Evolutionary conservation across 2,329 filamentous ascomycete species (phyloP).

Genomic region (Hypoxylon sp.): DNA sequence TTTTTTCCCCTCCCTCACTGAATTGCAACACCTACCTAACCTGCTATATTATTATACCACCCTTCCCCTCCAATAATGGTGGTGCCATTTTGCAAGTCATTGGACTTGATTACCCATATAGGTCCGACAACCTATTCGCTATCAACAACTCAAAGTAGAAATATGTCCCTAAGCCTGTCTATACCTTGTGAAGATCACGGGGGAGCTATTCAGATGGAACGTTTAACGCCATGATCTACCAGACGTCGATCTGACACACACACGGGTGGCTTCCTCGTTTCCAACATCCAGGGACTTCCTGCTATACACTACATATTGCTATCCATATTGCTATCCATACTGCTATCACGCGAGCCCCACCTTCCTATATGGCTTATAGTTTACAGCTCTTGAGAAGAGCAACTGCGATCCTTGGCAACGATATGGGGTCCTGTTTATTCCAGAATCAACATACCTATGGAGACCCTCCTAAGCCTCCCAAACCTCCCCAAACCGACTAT

Average conservation of each 20-base stretch:
- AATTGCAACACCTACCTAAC: neutral
- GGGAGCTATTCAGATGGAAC: conserved; percentile 55
- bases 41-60: neutral
- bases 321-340: neutral
- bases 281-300: conserved; percentile 27
- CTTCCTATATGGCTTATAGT: conserved; percentile 9
- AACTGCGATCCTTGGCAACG: conserved; percentile 46
- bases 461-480: conserved; percentile 44
- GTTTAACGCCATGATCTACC: conserved; percentile 59
- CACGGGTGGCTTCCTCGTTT: conserved; percentile 49
- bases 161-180: neutral
- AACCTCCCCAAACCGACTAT: conserved; percentile 37
- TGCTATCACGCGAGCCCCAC: conserved; percentile 21
- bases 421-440: conserved; percentile 46
- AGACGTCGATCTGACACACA: conserved; percentile 57
- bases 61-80: neutral
- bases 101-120: neutral
- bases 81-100: conserved; percentile 12
- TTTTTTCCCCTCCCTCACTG: neutral
- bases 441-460: conserved; percentile 19
- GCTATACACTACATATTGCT: conserved; percentile 10
- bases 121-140: neutral
- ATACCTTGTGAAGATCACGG: conserved; percentile 59
- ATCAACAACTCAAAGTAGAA: neutral
- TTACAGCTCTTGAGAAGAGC: conserved; percentile 15